Evolutionary conservation across 768 basidiomycete species (phyloP).

Genomic region (Coprinopsis marcescibilis): DNA sequence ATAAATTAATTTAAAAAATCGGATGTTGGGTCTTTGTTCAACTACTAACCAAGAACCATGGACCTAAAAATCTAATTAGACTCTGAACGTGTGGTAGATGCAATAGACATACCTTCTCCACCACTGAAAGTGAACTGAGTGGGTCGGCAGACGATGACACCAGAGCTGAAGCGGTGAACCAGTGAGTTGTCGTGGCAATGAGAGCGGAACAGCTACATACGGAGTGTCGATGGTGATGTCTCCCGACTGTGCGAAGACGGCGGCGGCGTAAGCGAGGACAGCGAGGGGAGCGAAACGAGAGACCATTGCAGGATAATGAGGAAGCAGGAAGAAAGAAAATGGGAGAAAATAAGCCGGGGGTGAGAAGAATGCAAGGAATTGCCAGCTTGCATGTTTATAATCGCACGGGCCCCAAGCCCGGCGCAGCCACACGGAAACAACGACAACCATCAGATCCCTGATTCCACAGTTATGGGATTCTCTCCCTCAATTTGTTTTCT

Average conservation of each 20-base stretch:
- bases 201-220: conserved; percentile 12
- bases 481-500: too few species aligned
- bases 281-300: conserved; percentile 15
- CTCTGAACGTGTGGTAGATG: not conserved
- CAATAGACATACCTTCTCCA: conserved; percentile 18
- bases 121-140: conserved; percentile 19
- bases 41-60: conserved; percentile 25
- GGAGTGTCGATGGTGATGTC: conserved; percentile 20
- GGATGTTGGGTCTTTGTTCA: too few species aligned
- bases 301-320: conserved; percentile 16
- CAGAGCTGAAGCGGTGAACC: not conserved
- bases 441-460: not conserved
- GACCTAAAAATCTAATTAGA: conserved; percentile 12
- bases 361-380: too few species aligned
- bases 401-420: not conserved
- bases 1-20: not conserved
- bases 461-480: not conserved
- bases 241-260: conserved; percentile 19
- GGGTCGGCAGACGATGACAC: conserved; percentile 23
- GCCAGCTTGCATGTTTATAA: too few species aligned
- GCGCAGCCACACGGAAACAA: too few species aligned
- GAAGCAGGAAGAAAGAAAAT: conserved; percentile 1
- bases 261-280: conserved; percentile 15
- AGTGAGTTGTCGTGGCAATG: not conserved
- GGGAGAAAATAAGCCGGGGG: not conserved